Evolutionary conservation across 768 basidiomycete species (phyloP).

Genomic region (Boletus patriciae): DNA sequence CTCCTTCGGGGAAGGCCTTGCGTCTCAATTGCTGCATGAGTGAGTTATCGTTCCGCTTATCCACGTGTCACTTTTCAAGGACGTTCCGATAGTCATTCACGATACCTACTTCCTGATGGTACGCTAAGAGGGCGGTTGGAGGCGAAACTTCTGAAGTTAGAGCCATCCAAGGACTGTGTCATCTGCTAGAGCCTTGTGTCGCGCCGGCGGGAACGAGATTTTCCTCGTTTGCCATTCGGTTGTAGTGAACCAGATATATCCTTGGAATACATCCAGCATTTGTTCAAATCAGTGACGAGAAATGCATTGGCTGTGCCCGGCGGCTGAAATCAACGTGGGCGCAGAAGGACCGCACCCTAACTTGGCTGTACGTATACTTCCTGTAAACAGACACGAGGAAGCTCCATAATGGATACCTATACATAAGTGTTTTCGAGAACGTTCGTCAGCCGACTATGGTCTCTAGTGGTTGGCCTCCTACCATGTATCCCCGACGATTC

Average conservation of each 20-base stretch:
- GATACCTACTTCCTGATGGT: slow-evolving; percentile 17
- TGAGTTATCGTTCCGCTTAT: background rate
- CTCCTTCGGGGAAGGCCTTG: background rate
- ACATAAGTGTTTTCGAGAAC: background rate
- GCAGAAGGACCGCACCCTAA: too few relatives aligned
- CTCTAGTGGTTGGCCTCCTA: background rate
- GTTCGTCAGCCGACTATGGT: background rate
- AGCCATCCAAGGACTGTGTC: slow-evolving; percentile 12
- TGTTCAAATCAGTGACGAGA: background rate
- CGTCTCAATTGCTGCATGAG: slow-evolving; percentile 6
- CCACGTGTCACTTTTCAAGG: background rate
- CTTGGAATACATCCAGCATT: too few relatives aligned
- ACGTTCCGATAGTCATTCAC: slow-evolving; percentile 6
- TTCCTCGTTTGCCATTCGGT: background rate
- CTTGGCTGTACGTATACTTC: background rate
- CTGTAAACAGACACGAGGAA: background rate
- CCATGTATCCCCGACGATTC: background rate
- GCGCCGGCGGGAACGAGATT: background rate
- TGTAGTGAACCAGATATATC: background rate
- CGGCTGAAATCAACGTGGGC: too few relatives aligned
- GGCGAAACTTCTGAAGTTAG: slow-evolving; percentile 9
- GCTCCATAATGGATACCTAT: background rate
- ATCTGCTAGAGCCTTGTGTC: slow-evolving; percentile 7
- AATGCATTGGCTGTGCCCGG: too few relatives aligned
- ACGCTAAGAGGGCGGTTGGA: slow-evolving; percentile 22